Evolutionary conservation across 2,329 filamentous ascomycete genomes (phyloP), one percentile per base, ranked within the genome.

Genomic region (Penicillium sclerotiorum): DNA sequence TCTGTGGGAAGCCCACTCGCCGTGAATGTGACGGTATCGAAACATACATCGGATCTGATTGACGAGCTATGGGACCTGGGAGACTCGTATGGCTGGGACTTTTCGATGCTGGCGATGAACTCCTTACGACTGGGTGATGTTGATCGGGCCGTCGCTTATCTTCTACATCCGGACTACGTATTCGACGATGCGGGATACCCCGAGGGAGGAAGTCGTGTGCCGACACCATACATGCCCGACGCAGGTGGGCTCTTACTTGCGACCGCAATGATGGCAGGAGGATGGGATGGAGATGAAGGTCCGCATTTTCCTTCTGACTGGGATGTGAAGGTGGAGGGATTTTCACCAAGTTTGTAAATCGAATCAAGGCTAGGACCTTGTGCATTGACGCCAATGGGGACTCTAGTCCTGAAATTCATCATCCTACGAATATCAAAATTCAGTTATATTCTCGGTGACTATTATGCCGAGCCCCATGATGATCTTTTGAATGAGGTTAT

Each of bases 151-250:
- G 63, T 78, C 3, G 39, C 57, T 13, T 72, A 67, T 60, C 62
- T 82, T 13, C 60, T 84, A 18, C 70, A 84, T 63, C 65, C 72
- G 1, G 69, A 77, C 20, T 83, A 80, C 46, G 61, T 67, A 35
- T 83, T 84, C 60, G 80, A 84, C 65, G 80, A 81, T 57, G 75
- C 80, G 1, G 80, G 81, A 1, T 81, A 82, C 62, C 76, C 79
- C 0, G 65, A 79, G 4, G 80, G 80, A 1, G 68, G 71, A 4
- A 70, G 77, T 36, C 38, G 46, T 35, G 81, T 82, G 8, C 73
- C 80, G 1, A 83, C 81, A 22, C 81, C 81, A 8, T 84, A 84
- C 62, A 81, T 84, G 49, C 81, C 81, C 0, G 76, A 75, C 17
- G 72, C 74, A 28, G 73, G 77, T 2, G 73, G 73, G 1, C 66